A percentile compares a stretch with the other conserved stretches of the same genome.
These are phyloP conservation scores for Passalora sequoiae DNA, from an alignment of 2,329 filamentous ascomycete genomes.

Conservation along the genomic window DNA sequence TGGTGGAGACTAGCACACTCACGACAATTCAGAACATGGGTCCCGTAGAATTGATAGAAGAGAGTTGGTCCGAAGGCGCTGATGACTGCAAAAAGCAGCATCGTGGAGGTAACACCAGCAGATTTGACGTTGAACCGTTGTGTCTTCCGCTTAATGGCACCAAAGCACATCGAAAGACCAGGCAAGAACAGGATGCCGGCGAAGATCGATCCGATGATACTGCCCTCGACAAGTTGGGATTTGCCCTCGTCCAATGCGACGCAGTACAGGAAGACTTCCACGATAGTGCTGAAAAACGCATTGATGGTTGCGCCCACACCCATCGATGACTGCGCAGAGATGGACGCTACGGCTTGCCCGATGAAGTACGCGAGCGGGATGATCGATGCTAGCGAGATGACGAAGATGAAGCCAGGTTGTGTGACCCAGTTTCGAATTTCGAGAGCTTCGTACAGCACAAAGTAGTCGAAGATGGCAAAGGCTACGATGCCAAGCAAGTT, in stretches of 20 bases:
- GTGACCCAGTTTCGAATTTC: constrained; percentile 69
- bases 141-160: constrained; percentile 94
- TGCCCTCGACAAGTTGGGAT: constrained; percentile 86
- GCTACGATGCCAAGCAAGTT: constrained; percentile 91
- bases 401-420: constrained; percentile 78
- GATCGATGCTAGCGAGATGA: constrained; percentile 78
- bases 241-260: constrained; percentile 90
- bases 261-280: constrained; percentile 97
- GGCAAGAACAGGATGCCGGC: constrained; percentile 92
- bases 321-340: constrained; percentile 98
- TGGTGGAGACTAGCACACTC: constrained; percentile 48
- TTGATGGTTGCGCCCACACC: constrained; percentile 95
- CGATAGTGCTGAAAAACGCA: constrained; percentile 94
- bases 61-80: constrained; percentile 91
- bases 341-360: constrained; percentile 94
- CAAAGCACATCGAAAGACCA: constrained; percentile 96
- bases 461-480: constrained; percentile 92
- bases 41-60: constrained; percentile 98
- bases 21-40: constrained; percentile 85
- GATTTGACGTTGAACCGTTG: constrained; percentile 97
- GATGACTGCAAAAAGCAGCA: constrained; percentile 94
- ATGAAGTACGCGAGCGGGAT: constrained; percentile 98
- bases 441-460: constrained; percentile 65
- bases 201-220: constrained; percentile 96
- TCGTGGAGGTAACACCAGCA: constrained; percentile 93